Conservation (phyloP, 2,329 filamentous ascomycete genomes). For the Aureobasidium leucospermi region DNA sequence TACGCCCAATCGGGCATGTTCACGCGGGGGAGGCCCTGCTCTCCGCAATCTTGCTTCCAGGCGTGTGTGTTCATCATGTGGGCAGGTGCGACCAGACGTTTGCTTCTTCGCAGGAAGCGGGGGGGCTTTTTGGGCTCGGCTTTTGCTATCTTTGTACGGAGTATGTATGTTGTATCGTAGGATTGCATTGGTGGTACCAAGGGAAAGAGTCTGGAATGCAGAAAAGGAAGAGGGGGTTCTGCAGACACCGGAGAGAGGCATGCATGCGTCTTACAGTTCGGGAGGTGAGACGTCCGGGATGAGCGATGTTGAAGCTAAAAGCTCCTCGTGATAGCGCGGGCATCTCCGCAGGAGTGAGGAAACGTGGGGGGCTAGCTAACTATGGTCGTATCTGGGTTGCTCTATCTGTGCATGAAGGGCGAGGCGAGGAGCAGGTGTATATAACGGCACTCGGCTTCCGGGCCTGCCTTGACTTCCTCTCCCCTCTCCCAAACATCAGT, state of each 20-base stretch:
- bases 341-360: not conserved
- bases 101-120: slow-evolving; percentile 1
- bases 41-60: not conserved
- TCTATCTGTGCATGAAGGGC: slow-evolving; percentile 2
- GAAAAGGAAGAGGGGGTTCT: not conserved
- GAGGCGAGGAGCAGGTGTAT: slow-evolving; percentile 1
- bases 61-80: not conserved
- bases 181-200: not conserved
- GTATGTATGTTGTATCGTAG: not conserved
- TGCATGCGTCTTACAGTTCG: not conserved
- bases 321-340: slow-evolving; percentile 10
- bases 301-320: slow-evolving; percentile 5
- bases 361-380: not conserved
- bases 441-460: slow-evolving; percentile 2
- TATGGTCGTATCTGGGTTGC: slow-evolving; percentile 6
- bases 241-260: not conserved
- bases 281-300: not conserved
- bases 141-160: not conserved
- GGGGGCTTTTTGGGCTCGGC: not conserved
- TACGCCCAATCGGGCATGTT: not conserved
- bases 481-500: not conserved
- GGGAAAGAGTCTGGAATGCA: not conserved
- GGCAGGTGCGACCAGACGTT: not conserved
- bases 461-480: not conserved
- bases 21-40: not conserved